Evolutionary conservation across 352 stramenopile genomes (phyloP).

Genomic region (Peronospora tabacina): DNA sequence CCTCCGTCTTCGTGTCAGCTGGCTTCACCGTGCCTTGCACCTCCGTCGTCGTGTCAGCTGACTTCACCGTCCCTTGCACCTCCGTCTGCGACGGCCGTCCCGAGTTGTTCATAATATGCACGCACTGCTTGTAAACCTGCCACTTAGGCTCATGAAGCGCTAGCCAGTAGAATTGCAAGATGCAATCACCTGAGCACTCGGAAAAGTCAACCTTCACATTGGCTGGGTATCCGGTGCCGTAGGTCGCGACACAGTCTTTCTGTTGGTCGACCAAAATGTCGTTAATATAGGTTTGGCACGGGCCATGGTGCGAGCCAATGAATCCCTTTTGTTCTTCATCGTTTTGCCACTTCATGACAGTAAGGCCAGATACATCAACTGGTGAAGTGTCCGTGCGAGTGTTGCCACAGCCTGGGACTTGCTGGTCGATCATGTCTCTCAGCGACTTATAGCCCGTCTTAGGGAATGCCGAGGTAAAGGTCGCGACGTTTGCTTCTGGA

Average conservation of each 20-base stretch:
- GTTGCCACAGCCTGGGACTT: conserved; percentile 36
- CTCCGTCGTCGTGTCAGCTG: too few species aligned
- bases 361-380: conserved; percentile 37
- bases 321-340: conserved; percentile 41
- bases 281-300: conserved; percentile 55
- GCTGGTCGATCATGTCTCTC: conserved; percentile 33
- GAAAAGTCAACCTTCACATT: conserved; percentile 26
- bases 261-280: conserved; percentile 39
- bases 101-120: conserved; percentile 24
- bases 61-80: too few species aligned
- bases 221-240: conserved; percentile 23
- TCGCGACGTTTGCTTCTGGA: conserved; percentile 34
- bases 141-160: conserved; percentile 33
- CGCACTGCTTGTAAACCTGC: conserved; percentile 41
- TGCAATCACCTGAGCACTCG: conserved; percentile 25
- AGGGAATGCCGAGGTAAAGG: conserved; percentile 36
- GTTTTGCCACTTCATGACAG: conserved; percentile 41
- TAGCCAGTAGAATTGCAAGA: conserved; percentile 30
- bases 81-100: conserved; percentile 7
- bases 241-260: conserved; percentile 37
- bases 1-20: neutral
- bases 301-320: conserved; percentile 43
- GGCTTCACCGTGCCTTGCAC: conserved; percentile 17
- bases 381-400: conserved; percentile 29
- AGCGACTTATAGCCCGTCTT: conserved; percentile 39